Conservation (phyloP, 768 basidiomycete genomes). For the Boletales sp. region DNA sequence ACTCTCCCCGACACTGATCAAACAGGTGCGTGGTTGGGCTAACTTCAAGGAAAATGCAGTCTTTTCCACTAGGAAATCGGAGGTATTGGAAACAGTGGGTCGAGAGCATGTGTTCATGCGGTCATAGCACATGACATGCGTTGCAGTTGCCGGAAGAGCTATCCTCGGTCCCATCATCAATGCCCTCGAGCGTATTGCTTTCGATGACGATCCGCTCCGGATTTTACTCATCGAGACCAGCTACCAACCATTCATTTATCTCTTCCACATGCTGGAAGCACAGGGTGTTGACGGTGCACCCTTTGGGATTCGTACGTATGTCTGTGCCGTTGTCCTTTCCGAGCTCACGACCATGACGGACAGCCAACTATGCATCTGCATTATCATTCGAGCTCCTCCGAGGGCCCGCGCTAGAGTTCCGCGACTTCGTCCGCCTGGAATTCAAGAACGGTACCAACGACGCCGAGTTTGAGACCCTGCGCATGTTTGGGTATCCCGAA, state of each 20-base stretch:
- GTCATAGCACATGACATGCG: neutral
- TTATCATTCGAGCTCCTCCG: conserved; percentile 73
- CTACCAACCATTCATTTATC: conserved; percentile 85
- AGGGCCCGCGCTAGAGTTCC: conserved; percentile 67
- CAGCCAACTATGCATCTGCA: conserved; percentile 72
- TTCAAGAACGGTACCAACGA: conserved; percentile 74
- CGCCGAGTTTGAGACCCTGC: conserved; percentile 55
- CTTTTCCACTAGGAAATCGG: conserved; percentile 58
- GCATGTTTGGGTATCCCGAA: conserved; percentile 67
- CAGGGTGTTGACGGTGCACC: conserved; percentile 49
- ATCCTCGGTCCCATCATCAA: conserved; percentile 66
- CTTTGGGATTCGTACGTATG: conserved; percentile 60
- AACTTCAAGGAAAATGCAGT: conserved; percentile 76
- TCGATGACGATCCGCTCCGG: conserved; percentile 73
- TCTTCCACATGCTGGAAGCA: conserved; percentile 73
- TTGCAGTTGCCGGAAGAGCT: conserved; percentile 75
- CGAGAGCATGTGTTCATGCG: neutral
- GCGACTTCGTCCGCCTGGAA: conserved; percentile 78
- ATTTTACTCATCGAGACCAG: conserved; percentile 74
- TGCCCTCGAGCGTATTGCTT: conserved; percentile 73
- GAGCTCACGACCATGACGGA: neutral
- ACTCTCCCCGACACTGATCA: conserved; percentile 67
- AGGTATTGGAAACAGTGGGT: conserved; percentile 75
- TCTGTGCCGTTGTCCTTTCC: neutral
- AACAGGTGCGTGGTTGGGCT: conserved; percentile 68